Base-by-base conservation (phyloP, 106 monocot species). In the Gastrodia elata region DNA sequence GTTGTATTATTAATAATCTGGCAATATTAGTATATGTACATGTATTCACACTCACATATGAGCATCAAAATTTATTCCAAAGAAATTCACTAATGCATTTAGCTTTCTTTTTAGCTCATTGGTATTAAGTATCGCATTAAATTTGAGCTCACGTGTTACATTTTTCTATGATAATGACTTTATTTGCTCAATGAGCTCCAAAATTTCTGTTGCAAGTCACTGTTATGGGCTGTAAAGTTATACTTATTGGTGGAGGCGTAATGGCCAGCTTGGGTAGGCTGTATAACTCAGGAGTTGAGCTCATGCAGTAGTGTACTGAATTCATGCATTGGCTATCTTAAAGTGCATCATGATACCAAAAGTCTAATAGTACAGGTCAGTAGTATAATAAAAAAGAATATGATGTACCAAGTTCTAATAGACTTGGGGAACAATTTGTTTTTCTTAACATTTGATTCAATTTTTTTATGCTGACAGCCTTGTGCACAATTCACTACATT, bases 321-420 rank as follows among this genome's bases (percentile, higher is more conserved):
- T 61, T 61, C 61, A 61, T 61, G 61, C 14, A 28, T 11, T 61
- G 61, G 30, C 61, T 61, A 61, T 61, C 28, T 11, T 27, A 61
- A 30, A 61, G 13, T 30, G 26, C 30, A 61, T 8, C 22, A 7
- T 30, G 30, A 26, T 11, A 32, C 61, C 26, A 61, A 61, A 61
- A 32, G 30, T 30, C 61, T 11, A 28, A 13, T 28, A 61, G 30
- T 1, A 30, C 7, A 7, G 30, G 2, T 28, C 5, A 32, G 30
- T 3, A 30, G 3, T 11, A 26, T 61, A 8, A 1, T 1, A 28
- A 28, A n/a, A 32, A 61, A 61, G 30, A 28, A 28, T 28, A 30
- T 30, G 61, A 61, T 61, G 30, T 22, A 8, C 27, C 7, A 30
- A 61, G 61, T 52, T 52, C 22, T 16, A 4, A 22, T 4, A n/a